Evolutionary conservation across 2,329 filamentous ascomycete species (phyloP).

Genomic region (Hortaea werneckii): DNA sequence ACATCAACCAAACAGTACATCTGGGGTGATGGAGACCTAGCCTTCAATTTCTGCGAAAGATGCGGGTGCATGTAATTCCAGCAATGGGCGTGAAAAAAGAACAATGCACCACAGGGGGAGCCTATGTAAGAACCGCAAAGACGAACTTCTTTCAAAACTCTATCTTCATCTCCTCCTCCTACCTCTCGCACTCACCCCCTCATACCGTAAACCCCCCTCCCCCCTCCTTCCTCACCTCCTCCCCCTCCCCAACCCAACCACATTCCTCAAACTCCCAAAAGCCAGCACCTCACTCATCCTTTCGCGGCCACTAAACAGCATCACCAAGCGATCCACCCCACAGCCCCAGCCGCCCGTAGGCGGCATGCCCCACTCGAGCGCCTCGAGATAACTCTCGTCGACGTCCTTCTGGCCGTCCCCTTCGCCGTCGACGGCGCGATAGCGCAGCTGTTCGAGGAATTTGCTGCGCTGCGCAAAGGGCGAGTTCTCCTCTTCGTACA

Average conservation of each 20-base stretch:
- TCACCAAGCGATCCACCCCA: conserved; percentile 80
- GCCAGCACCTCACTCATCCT: conserved; percentile 77
- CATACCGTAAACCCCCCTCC: not conserved
- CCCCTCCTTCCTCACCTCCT: not conserved
- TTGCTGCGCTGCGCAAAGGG: conserved; percentile 78
- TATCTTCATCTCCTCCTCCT: too few species aligned
- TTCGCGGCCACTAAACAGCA: conserved; percentile 72
- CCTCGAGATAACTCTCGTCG: conserved; percentile 76
- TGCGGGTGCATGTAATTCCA: conserved; percentile 4
- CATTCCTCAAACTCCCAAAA: conserved; percentile 71
- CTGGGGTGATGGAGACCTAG: conserved; percentile 5
- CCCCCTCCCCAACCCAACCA: conserved; percentile 27
- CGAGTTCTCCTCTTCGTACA: conserved; percentile 97
- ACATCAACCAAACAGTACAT: conserved; percentile 3
- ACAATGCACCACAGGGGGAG: too few species aligned
- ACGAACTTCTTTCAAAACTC: too few species aligned
- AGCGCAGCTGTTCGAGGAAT: conserved; percentile 51
- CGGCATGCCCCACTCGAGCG: conserved; percentile 81
- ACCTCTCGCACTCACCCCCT: too few species aligned
- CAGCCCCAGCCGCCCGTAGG: conserved; percentile 96
- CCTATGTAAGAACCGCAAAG: too few species aligned
- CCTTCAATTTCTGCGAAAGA: conserved; percentile 6
- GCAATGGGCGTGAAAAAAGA: too few species aligned
- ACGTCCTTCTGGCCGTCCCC: conserved; percentile 39
- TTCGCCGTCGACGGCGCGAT: conserved; percentile 31